Conservation (phyloP, 108 stramenopile species). For the Licmophora abbreviata region DNA sequence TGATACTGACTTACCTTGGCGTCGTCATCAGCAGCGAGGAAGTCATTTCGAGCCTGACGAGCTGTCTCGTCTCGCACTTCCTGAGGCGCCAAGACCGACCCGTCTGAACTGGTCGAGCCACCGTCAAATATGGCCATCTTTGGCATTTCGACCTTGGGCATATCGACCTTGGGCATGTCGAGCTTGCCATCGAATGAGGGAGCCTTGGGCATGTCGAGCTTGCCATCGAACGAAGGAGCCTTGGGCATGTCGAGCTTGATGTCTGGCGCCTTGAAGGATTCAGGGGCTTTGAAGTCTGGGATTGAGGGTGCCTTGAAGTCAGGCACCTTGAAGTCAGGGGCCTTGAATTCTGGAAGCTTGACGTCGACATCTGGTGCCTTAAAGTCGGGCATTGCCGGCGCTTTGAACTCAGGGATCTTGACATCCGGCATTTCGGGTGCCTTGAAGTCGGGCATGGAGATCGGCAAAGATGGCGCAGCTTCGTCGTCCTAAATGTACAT, state of each 20-base stretch:
- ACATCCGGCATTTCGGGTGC: neutral
- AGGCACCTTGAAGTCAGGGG: conserved; percentile 18
- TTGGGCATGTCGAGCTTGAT: conserved; percentile 35
- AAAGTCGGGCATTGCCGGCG: conserved; percentile 18
- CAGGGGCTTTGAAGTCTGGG: conserved; percentile 23
- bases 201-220: conserved; percentile 36
- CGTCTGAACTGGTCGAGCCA: conserved; percentile 8
- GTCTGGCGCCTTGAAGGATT: conserved; percentile 17
- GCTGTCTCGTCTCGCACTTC: conserved; percentile 72
- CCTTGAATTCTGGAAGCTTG: conserved; percentile 22
- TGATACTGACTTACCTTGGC: conserved; percentile 37
- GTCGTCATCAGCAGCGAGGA: conserved; percentile 48
- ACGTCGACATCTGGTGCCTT: conserved; percentile 10
- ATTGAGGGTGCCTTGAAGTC: conserved; percentile 36
- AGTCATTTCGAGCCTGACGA: conserved; percentile 33
- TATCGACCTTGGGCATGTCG: conserved; percentile 26
- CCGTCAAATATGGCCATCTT: neutral
- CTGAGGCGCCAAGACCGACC: conserved; percentile 30
- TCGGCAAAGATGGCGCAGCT: neutral
- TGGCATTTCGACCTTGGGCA: conserved; percentile 21
- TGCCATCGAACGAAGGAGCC: conserved; percentile 30
- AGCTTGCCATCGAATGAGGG: conserved; percentile 28
- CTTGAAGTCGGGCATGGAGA: neutral
- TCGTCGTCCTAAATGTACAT: neutral
- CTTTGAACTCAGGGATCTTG: conserved; percentile 25